Base-by-base conservation (phyloP, 441 rosid species). In the Aleurites moluccanus region DNA sequence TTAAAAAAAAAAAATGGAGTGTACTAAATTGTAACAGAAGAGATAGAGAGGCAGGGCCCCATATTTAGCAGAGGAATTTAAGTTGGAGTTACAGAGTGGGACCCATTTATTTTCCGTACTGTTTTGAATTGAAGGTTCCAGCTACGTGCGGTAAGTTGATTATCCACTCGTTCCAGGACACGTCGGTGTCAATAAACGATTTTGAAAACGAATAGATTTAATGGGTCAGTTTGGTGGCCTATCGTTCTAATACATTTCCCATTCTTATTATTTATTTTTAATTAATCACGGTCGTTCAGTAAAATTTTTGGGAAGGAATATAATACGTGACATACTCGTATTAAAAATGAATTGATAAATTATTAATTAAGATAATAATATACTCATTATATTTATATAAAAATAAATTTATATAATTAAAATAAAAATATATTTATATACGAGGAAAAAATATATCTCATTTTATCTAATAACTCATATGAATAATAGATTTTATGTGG, bases 111-210 rank as follows among this genome's bases (percentile, higher is more conserved):
- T 49, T 18, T 68, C 68, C 73, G 81, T 77, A 82, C 79, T 73
- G 56, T 57, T 66, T 63, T 47, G 44, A 71, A 53, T 65, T 75
- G 78, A 70, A 73, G 73, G 50, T 49, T 80, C 75, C 81, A 81
- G 82, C 69, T 80, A 78, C 82, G 85, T 82, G 85, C 76, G 73
- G 83, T 78, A 64, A 77, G 52, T 59, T 35, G 33, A 28, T 77
- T 77, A 74, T 80, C 78, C 83, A 63, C 60, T 78, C n/a, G 7
- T 55, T 1, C 57, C 0, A 4, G 3, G 52, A 81, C 83, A 75
- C 77, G 79, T 84, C 61, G 1, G 10, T 10, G 15, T 62, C 45
- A 73, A 44, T 16, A 16, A 16, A 6, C 40, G 2, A 50, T 28
- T 30, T 23, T 50, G 23, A 21, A 55, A 47, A 15, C 28, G 11